Percentiles rank a stretch among this genome's conserved stretches.
Conservation (phyloP, 495 filamentous ascomycete species). For the Thermothielavioides terrestris region DNA sequence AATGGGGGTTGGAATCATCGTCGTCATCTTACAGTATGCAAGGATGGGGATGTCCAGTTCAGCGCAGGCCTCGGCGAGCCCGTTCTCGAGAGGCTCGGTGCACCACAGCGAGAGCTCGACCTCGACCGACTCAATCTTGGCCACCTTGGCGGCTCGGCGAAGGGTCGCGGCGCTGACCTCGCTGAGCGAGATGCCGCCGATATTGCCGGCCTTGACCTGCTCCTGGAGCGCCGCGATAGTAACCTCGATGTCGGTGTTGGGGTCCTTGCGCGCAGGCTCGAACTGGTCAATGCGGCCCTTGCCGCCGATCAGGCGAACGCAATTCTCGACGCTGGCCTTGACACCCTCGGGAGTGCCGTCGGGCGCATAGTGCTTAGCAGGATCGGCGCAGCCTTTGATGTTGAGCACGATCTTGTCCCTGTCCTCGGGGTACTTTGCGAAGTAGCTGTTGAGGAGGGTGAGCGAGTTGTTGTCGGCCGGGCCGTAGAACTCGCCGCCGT, state of each 20-base stretch:
- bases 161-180: constrained; percentile 71
- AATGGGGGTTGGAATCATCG: background rate
- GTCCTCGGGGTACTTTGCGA: constrained; percentile 59
- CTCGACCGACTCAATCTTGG: constrained; percentile 67
- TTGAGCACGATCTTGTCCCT: constrained; percentile 54
- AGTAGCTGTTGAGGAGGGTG: constrained; percentile 56
- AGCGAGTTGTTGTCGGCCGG: constrained; percentile 59
- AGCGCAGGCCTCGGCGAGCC: constrained; percentile 60
- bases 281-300: constrained; percentile 79
- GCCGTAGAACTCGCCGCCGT: constrained; percentile 77
- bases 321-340: constrained; percentile 60
- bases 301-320: constrained; percentile 54
- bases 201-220: constrained; percentile 62
- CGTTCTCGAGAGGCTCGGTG: constrained; percentile 62
- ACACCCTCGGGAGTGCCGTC: constrained; percentile 57
- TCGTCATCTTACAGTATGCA: constrained; percentile 50
- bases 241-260: constrained; percentile 40
- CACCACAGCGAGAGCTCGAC: constrained; percentile 70
- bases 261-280: constrained; percentile 66
- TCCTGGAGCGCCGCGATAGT: constrained; percentile 47
- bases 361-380: constrained; percentile 25
- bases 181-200: constrained; percentile 65
- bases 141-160: constrained; percentile 56
- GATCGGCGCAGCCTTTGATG: constrained; percentile 51
- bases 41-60: constrained; percentile 65